Conservation (phyloP, 345 rosid genomes). For the Corchorus capsularis region DNA sequence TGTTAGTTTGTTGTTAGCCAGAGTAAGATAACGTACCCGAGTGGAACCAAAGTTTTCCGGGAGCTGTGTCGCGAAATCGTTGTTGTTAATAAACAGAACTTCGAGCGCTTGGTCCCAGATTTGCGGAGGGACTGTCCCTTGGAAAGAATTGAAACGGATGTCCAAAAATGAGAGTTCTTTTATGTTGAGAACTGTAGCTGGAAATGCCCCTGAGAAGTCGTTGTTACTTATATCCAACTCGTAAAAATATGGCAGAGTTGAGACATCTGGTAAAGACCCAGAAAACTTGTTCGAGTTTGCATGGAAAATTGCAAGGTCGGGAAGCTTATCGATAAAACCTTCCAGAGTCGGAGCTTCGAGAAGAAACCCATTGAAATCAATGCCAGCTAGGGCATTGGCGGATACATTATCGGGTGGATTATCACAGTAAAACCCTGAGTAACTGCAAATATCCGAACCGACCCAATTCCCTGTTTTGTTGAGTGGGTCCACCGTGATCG, state of each 20-base stretch:
- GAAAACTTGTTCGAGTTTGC: slow-evolving; percentile 52
- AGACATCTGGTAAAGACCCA: slow-evolving; percentile 24
- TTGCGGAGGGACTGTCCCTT: slow-evolving; percentile 38
- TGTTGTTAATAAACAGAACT: slow-evolving; percentile 61
- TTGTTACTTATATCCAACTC: slow-evolving; percentile 73
- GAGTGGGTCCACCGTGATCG: slow-evolving; percentile 64
- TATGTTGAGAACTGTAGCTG: slow-evolving; percentile 23
- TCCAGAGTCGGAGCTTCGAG: slow-evolving; percentile 38
- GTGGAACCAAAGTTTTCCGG: slow-evolving; percentile 50
- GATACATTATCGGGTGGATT: slow-evolving; percentile 76
- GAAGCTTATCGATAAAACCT: slow-evolving; percentile 48
- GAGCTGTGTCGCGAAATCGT: slow-evolving; percentile 33
- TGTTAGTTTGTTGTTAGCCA: slow-evolving; percentile 50
- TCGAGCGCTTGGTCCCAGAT: slow-evolving; percentile 45
- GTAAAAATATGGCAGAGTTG: slow-evolving; percentile 31
- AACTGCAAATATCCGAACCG: slow-evolving; percentile 69
- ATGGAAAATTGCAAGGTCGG: slow-evolving; percentile 56
- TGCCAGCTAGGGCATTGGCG: slow-evolving; percentile 70
- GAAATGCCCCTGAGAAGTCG: slow-evolving; percentile 41
- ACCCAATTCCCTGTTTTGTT: slow-evolving; percentile 64
- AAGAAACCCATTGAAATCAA: slow-evolving; percentile 77
- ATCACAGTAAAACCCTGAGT: slow-evolving; percentile 80
- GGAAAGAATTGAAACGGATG: slow-evolving; percentile 49
- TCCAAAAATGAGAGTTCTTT: slow-evolving; percentile 45
- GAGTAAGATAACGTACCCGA: slow-evolving; percentile 49